These are phyloP conservation scores for Pseudonectria buxi DNA, from an alignment of 2,329 filamentous ascomycete species.

Conservation along the genomic window DNA sequence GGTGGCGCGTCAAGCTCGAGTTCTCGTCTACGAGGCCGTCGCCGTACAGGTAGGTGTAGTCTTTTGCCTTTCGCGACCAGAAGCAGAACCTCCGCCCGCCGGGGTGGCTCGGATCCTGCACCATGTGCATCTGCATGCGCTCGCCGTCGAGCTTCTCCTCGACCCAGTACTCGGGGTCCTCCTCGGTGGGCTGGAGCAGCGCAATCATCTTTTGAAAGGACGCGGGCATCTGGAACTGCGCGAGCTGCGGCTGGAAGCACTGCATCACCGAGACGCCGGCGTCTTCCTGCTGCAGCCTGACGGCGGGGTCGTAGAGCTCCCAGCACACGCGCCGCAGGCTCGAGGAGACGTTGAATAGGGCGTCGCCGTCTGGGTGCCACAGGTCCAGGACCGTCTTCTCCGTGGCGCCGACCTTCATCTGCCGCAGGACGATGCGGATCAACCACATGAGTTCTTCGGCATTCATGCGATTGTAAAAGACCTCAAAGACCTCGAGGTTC, in stretches of 20 bases:
- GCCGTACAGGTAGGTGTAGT: constrained; percentile 93
- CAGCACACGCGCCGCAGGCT: constrained; percentile 88
- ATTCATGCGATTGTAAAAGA: constrained; percentile 88
- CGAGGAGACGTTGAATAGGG: constrained; percentile 82
- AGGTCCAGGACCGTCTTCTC: constrained; percentile 82
- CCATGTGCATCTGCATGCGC: constrained; percentile 93
- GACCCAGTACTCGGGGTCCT: constrained; percentile 82
- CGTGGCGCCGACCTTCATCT: constrained; percentile 67
- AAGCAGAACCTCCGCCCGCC: constrained; percentile 74
- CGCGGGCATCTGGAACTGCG: constrained; percentile 79
- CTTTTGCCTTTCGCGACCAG: constrained; percentile 94
- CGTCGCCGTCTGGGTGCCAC: constrained; percentile 74
- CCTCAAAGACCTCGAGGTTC: constrained; percentile 71
- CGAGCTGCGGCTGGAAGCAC: constrained; percentile 93
- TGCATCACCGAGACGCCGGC: constrained; percentile 77
- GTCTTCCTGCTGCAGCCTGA: constrained; percentile 69
- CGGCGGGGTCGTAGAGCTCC: constrained; percentile 71
- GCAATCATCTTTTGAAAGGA: constrained; percentile 72
- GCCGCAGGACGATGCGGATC: constrained; percentile 83
- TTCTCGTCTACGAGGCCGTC: constrained; percentile 65
- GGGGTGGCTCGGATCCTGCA: constrained; percentile 56
- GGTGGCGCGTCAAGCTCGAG: constrained; percentile 71
- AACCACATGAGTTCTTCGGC: constrained; percentile 91
- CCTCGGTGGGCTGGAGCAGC: constrained; percentile 56
- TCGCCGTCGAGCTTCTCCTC: constrained; percentile 98